Conservation (phyloP, 495 filamentous ascomycete species). For the Talaromyces adpressus region DNA sequence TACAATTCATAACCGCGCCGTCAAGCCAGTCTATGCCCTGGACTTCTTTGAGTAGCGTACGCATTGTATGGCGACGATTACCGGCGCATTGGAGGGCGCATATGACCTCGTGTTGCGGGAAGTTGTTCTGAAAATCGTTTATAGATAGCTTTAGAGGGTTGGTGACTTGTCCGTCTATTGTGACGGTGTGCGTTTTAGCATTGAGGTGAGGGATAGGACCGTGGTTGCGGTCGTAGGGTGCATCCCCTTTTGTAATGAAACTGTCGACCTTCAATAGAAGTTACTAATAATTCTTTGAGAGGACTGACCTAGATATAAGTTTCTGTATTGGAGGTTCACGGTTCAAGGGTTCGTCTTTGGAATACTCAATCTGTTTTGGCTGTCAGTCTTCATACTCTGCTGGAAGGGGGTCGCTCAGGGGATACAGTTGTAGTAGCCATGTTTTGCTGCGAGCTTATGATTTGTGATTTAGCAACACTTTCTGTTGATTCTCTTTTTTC, state of each 20-base stretch:
- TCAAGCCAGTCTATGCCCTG: conserved; percentile 58
- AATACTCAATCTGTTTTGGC: conserved; percentile 22
- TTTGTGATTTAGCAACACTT: background rate
- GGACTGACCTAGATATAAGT: conserved; percentile 25
- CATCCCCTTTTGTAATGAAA: conserved; percentile 33
- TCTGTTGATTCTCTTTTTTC: background rate
- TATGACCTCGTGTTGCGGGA: conserved; percentile 46
- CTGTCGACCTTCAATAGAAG: conserved; percentile 11
- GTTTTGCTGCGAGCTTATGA: background rate
- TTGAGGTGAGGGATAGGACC: conserved; percentile 42
- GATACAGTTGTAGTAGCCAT: background rate
- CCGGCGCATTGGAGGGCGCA: conserved; percentile 57
- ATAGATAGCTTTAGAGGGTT: conserved; percentile 24
- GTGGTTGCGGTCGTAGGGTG: conserved; percentile 46
- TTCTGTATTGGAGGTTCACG: conserved; percentile 33
- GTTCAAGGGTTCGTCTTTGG: conserved; percentile 35
- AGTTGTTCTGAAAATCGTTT: conserved; percentile 33
- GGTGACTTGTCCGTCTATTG: conserved; percentile 32
- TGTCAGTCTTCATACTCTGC: background rate
- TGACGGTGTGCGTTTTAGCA: conserved; percentile 31
- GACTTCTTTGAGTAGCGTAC: conserved; percentile 52
- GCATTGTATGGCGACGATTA: conserved; percentile 59
- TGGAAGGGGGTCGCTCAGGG: background rate
- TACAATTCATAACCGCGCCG: conserved; percentile 57
- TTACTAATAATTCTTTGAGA: background rate